These are phyloP conservation scores for Nicotiana tabacum DNA, from an alignment of 257 asterid genomes.

Conservation along the genomic window DNA sequence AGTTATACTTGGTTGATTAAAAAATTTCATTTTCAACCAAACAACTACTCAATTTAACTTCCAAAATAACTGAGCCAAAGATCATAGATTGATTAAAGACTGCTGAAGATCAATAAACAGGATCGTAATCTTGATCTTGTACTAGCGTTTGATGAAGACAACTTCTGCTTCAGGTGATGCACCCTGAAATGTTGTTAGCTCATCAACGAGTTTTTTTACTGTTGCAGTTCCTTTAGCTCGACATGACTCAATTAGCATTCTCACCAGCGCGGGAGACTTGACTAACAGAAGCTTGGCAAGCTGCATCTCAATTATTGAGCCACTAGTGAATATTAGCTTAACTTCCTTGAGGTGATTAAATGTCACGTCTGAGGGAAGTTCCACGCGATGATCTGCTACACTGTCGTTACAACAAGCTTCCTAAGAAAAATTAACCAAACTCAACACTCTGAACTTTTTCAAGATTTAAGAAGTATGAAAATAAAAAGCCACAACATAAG, in stretches of 20 bases:
- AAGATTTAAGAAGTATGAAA: not conserved
- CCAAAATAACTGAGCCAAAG: not conserved
- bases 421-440: not conserved
- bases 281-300: slow-evolving; percentile 4
- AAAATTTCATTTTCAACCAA: too few species aligned
- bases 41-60: not conserved
- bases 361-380: not conserved
- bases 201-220: too few species aligned
- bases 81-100: not conserved
- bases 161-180: slow-evolving; percentile 5
- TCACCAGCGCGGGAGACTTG: not conserved
- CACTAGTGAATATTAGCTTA: slow-evolving; percentile 4
- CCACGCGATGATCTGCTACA: not conserved
- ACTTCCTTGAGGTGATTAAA: not conserved
- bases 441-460: not conserved
- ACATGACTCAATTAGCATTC: too few species aligned
- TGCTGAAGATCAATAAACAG: not conserved
- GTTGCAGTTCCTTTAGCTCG: too few species aligned
- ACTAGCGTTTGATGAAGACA: not conserved
- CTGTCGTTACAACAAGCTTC: not conserved
- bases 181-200: not conserved
- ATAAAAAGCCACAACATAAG: not conserved
- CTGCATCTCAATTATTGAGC: slow-evolving; percentile 11
- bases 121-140: not conserved
- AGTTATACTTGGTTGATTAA: too few species aligned